Percentiles rank a stretch among this genome's conserved stretches.
phyloP scores from a whole-genome alignment of 2,329 filamentous ascomycete genomes.

The Blastomyces gilchristii region DNA sequence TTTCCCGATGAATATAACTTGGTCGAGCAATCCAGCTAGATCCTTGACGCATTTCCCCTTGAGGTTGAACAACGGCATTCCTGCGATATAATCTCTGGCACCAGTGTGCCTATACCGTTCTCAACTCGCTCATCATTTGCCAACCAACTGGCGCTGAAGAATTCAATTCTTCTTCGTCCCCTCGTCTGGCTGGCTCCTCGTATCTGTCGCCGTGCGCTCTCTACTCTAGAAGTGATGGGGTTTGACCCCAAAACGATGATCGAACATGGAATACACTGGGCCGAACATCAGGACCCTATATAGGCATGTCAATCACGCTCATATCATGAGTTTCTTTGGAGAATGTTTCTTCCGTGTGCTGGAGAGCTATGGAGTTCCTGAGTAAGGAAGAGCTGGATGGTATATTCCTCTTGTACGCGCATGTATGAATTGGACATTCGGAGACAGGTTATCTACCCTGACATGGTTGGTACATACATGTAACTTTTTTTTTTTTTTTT shows the following conservation, averaged over 20 bases:
- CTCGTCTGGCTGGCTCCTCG: background rate
- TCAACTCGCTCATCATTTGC: background rate
- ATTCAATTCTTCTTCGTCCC: background rate
- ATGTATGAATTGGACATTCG: background rate
- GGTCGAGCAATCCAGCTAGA: too few relatives aligned
- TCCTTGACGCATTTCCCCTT: background rate
- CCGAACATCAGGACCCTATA: background rate
- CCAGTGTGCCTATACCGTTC: background rate
- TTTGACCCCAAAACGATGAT: background rate
- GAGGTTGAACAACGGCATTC: background rate
- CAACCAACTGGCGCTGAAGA: background rate
- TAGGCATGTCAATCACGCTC: background rate
- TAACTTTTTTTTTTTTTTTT: background rate
- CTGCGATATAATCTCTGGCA: background rate
- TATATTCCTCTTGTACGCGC: background rate
- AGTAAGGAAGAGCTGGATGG: background rate
- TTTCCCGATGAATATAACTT: too few relatives aligned
- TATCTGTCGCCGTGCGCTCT: background rate
- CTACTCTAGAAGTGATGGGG: background rate
- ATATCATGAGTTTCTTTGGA: background rate
- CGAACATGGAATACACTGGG: background rate
- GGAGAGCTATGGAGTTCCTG: background rate
- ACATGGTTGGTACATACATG: background rate
- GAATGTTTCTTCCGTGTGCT: background rate
- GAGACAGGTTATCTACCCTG: background rate